Evolutionary conservation across 164 flowering plant genomes (phyloP).

Genomic region (Vitis labrusca): DNA sequence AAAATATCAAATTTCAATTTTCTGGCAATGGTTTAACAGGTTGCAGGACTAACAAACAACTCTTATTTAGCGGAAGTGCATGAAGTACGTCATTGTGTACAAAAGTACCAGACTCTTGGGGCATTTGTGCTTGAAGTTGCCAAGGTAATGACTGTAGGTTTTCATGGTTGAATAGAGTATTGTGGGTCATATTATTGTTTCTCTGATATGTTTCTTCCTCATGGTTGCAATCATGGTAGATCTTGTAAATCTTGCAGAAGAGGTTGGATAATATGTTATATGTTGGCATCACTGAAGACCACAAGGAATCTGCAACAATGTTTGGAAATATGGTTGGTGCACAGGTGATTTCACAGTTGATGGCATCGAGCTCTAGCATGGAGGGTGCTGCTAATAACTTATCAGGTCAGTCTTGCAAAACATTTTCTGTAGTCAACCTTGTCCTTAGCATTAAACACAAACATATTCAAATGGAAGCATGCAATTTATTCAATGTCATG

Average conservation of each 20-base stretch:
- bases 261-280: constrained; percentile 90
- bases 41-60: constrained; percentile 97
- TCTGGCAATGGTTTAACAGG: constrained; percentile 39
- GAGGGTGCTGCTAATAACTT: constrained; percentile 23
- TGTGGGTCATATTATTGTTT: constrained; percentile 9
- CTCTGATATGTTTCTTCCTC: constrained; percentile 10
- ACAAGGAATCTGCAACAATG: constrained; percentile 85
- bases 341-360: constrained; percentile 81
- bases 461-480: not conserved
- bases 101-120: constrained; percentile 65
- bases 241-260: constrained; percentile 69
- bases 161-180: not conserved
- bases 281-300: constrained; percentile 94
- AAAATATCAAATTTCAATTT: constrained; percentile 3
- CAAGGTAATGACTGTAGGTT: constrained; percentile 49
- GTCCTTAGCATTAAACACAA: not conserved
- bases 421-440: not conserved
- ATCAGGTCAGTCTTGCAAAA: constrained; percentile 43
- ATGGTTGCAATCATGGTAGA: constrained; percentile 31
- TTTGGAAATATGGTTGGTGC: constrained; percentile 86
- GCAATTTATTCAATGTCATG: not conserved
- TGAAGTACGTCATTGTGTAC: constrained; percentile 82
- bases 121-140: constrained; percentile 86
- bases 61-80: constrained; percentile 66
- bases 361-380: constrained; percentile 29